These are phyloP conservation scores for Pyronema domesticum DNA, from an alignment of 495 filamentous ascomycete species.

Conservation along the genomic window DNA sequence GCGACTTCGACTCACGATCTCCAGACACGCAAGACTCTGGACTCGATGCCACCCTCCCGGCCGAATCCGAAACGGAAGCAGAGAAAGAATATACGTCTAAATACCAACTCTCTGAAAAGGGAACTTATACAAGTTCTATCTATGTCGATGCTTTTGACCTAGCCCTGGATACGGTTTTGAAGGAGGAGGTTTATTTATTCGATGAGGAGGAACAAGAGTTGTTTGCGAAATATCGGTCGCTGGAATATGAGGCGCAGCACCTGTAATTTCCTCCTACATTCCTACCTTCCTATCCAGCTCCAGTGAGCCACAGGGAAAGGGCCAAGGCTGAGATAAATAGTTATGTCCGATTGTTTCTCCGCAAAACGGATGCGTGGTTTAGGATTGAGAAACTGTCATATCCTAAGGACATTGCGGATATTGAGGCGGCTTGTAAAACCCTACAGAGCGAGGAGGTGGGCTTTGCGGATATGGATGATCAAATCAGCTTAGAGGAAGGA, in stretches of 20 bases:
- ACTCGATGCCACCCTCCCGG: neutral
- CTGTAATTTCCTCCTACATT: conserved; percentile 41
- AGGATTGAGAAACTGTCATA: conserved; percentile 60
- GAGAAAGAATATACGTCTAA: conserved; percentile 63
- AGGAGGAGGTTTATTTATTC: conserved; percentile 80
- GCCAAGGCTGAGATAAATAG: conserved; percentile 24
- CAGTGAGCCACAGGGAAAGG: conserved; percentile 2
- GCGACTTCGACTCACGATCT: neutral
- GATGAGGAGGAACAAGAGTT: conserved; percentile 58
- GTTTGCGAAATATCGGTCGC: conserved; percentile 53
- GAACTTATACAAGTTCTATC: conserved; percentile 47
- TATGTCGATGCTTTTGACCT: conserved; percentile 97
- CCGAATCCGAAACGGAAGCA: conserved; percentile 49
- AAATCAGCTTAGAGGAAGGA: conserved; percentile 66
- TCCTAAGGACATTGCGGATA: conserved; percentile 64
- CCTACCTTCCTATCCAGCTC: neutral
- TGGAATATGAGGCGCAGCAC: conserved; percentile 81
- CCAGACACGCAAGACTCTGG: neutral
- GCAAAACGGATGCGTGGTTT: conserved; percentile 91
- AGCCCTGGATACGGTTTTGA: conserved; percentile 73
- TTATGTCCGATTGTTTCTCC: conserved; percentile 84
- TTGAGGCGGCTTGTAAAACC: conserved; percentile 41
- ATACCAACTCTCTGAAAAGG: neutral
- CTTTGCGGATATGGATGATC: conserved; percentile 58
- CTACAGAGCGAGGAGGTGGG: conserved; percentile 30